Base-by-base conservation (phyloP, 371 early-diverging fungal species). In the Mucor ambiguus region DNA sequence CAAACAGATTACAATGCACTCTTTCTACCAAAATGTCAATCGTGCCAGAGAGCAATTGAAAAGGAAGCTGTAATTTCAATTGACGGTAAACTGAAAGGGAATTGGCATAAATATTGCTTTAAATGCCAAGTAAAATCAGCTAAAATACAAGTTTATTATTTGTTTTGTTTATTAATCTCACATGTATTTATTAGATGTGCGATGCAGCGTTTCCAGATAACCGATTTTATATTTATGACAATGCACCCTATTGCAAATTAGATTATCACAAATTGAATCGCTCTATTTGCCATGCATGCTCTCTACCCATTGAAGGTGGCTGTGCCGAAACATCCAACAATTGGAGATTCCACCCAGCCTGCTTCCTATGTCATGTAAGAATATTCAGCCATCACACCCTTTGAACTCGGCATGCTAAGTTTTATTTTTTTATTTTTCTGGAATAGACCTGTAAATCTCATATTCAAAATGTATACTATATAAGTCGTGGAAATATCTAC, bases 211-310 rank as follows among this genome's bases (percentile, higher is more conserved):
- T 93, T 71, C 92, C 92, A 12, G 89, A 92, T 74, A 92, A 90
- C 70, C 90, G 87, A 24, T 95, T 93, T 68, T 95, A 93, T 71
- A 92, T 93, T 28, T 88, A 85, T 71, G 87, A 90, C 1, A 86
- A 89, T 69, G 77, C 83, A 20, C 95, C 93, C 52, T 90, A 90
- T 68, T 95, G 95, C 76, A 80, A 85, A 54, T 79, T 87, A 16
- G 92, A 93, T 73, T 95, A 92, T 59, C 94, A 95, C 66, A 86
- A 87, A 74, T 70, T 89, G 54, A 93, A 92, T 71, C 87, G 88
- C 61, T 91, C 93, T 8, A 76, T 93, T 33, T 94, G 95, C 69
- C 85, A 85, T 65, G 70, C 80, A 22, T 94, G 95, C 66, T 80
- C 82, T 44, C 81, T 89, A 24, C 92, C 93, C 16, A 92, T 94